Evolutionary conservation across 441 rosid genomes (phyloP).

Genomic region (Arabidopsis lyrata): DNA sequence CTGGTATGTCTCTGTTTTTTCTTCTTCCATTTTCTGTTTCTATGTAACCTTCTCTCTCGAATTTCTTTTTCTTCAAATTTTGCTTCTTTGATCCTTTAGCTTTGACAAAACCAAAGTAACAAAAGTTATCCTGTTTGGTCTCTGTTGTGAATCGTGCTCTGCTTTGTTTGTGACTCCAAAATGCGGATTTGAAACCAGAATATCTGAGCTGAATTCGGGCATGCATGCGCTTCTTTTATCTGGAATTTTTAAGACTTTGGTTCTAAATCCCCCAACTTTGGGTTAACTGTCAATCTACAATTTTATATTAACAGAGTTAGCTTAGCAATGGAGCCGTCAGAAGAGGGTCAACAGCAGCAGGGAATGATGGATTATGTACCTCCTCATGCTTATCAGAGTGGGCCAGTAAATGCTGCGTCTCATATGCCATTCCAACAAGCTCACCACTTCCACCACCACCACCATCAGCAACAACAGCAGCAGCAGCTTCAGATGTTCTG

Average conservation of each 20-base stretch:
- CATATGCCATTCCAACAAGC: conserved; percentile 80
- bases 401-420: conserved; percentile 51
- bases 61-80: background rate
- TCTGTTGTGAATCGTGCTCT: background rate
- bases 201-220: background rate
- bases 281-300: background rate
- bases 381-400: conserved; percentile 57
- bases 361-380: conserved; percentile 52
- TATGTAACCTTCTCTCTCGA: too few relatives aligned
- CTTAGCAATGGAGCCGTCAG: conserved; percentile 34
- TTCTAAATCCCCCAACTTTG: background rate
- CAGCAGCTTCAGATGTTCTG: conserved; percentile 88
- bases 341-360: conserved; percentile 53
- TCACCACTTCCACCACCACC: conserved; percentile 74
- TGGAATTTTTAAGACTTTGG: background rate
- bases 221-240: background rate
- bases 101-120: background rate
- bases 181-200: background rate
- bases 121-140: background rate
- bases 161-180: background rate
- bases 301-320: background rate
- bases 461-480: conserved; percentile 61
- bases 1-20: conserved; percentile 1
- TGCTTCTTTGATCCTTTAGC: background rate
- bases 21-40: background rate